Conservation (phyloP, 2,329 filamentous ascomycete genomes). For the Paraconiothyrium sp. region DNA sequence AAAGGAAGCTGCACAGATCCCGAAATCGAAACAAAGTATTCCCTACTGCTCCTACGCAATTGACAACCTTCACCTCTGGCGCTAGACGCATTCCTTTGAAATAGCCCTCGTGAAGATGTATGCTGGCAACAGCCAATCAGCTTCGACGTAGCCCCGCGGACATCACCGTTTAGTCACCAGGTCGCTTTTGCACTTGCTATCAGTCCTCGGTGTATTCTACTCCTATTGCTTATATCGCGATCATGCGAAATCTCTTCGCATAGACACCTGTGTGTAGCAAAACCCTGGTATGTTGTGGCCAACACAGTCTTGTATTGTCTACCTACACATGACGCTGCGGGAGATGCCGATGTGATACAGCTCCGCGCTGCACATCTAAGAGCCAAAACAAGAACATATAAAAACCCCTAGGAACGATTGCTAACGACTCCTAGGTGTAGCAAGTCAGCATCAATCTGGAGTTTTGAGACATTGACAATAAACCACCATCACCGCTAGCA, state of each 20-base stretch:
- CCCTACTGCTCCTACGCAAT: no score
- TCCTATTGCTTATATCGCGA: neutral
- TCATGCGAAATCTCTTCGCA: neutral
- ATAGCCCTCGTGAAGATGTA: neutral
- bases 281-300: neutral
- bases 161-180: constrained; percentile 18
- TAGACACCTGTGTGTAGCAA: no score
- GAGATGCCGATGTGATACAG: neutral
- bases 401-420: no score
- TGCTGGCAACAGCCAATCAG: constrained; percentile 7
- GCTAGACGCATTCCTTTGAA: neutral
- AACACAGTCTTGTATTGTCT: neutral
- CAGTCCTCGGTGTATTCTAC: constrained; percentile 19
- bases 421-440: neutral
- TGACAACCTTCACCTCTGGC: no score
- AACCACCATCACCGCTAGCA: neutral
- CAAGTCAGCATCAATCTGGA: constrained; percentile 18
- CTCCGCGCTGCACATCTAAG: neutral
- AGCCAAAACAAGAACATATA: neutral
- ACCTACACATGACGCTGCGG: neutral
- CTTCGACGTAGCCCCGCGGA: neutral
- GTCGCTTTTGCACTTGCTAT: constrained; percentile 11
- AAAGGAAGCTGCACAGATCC: neutral
- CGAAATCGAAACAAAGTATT: neutral
- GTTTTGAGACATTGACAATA: neutral